Base-by-base conservation (phyloP, 495 filamentous ascomycete species). In the Penicillium cinerascens region DNA sequence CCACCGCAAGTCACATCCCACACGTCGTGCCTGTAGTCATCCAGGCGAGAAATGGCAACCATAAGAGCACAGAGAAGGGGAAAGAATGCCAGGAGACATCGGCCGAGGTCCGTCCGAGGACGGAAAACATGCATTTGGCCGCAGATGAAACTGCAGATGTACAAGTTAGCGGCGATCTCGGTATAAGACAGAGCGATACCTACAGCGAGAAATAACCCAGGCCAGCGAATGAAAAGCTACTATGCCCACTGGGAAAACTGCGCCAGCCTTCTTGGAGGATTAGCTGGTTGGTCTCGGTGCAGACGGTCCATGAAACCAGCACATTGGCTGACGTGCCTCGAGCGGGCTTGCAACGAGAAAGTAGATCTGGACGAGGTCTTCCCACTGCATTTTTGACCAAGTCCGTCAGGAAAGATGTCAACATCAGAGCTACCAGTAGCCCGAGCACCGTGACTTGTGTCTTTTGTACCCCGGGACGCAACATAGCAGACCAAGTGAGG, bases 1-100 rank as follows among this genome's bases (percentile, higher is more conserved):
- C 81, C 84, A 0, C 93, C 93, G 15, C 75, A 74, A 21, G 82
- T 87, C 17, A 99, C 95, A 72, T 99, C 93, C 44, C 86, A 96
- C 4, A 95, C 87, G 65, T 97, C 95, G 58, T 99, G 93, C 22
- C 93, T 73, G 64, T 99, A 99, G 66, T 99, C 93, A 63, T 95
- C 86, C 44, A 89, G 84, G 6, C 93, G 80, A n/a, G 87, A 92
- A 41, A 96, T 89, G 2, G 91, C 91, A 55, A 97, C 91, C 75
- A 97, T 68, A 4, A 85, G 74, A 6, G 95, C 95, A 22, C 87
- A 90, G 1, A 97, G 59, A 2, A 95, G 60, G 4, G 95, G 95
- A 1, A 77, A 62, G 20, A 79, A 67, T 7, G 73, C 74, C 20
- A 78, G 26, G 23, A 96, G 71, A 42, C 80, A 80, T 17, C 79